Conservation (phyloP, 345 rosid species). For the Clausena lansium region DNA sequence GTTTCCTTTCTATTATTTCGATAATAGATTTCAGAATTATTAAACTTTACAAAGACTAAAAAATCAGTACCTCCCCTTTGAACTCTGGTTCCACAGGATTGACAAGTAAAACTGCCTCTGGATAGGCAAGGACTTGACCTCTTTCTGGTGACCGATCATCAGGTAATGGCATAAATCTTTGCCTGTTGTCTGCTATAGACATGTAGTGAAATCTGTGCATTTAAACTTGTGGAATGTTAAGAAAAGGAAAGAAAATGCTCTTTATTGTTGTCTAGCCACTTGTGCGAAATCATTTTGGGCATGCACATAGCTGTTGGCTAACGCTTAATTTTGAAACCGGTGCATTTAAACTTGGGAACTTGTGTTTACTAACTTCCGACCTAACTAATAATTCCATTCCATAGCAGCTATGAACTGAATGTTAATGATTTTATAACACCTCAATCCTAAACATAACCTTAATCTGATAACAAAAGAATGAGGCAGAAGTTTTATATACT, state of each 20-base stretch:
- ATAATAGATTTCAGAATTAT: no score
- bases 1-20: no score
- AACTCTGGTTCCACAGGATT: slow-evolving; percentile 69
- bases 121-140: slow-evolving; percentile 64
- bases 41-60: neutral
- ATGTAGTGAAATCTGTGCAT: slow-evolving; percentile 79
- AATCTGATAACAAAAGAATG: neutral
- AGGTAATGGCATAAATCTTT: slow-evolving; percentile 83
- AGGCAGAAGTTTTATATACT: slow-evolving; percentile 30
- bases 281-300: neutral
- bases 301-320: neutral
- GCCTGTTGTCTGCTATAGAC: slow-evolving; percentile 78
- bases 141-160: slow-evolving; percentile 69
- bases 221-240: neutral
- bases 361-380: neutral
- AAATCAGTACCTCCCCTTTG: slow-evolving; percentile 63
- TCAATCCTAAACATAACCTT: neutral
- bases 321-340: no score
- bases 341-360: neutral
- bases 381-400: neutral
- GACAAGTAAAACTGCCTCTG: slow-evolving; percentile 79
- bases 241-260: neutral
- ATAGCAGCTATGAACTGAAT: no score
- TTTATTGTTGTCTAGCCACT: neutral
- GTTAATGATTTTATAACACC: no score